Evolutionary conservation across 306 rosid species (phyloP).

Genomic region (cucumber (Cucumis sativus)): Cucumber_9930_V3 NC_026655.2:20558001-20558500

Average conservation of each 20-base stretch:
- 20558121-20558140: slow-evolving; percentile 49
- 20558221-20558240: slow-evolving; percentile 25
- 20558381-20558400: slow-evolving; percentile 65
- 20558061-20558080: slow-evolving; percentile 77
- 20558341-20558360: slow-evolving; percentile 61
- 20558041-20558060: slow-evolving; percentile 68
- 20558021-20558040: slow-evolving; percentile 49
- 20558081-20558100: slow-evolving; percentile 64
- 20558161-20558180: slow-evolving; percentile 54
- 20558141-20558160: slow-evolving; percentile 52
- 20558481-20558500: slow-evolving; percentile 44
- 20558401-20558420: slow-evolving; percentile 62
- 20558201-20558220: slow-evolving; percentile 69
- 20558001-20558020: not conserved
- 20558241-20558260: slow-evolving; percentile 8
- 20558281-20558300: not conserved
- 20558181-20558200: slow-evolving; percentile 59
- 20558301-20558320: not conserved
- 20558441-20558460: slow-evolving; percentile 83
- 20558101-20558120: slow-evolving; percentile 56
- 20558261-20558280: not conserved
- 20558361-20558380: slow-evolving; percentile 39
- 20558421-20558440: slow-evolving; percentile 68
- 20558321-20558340: not conserved
- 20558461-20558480: slow-evolving; percentile 45